Conservation (phyloP, 257 asterid species). For the Nicotiana obtusifolia region DNA sequence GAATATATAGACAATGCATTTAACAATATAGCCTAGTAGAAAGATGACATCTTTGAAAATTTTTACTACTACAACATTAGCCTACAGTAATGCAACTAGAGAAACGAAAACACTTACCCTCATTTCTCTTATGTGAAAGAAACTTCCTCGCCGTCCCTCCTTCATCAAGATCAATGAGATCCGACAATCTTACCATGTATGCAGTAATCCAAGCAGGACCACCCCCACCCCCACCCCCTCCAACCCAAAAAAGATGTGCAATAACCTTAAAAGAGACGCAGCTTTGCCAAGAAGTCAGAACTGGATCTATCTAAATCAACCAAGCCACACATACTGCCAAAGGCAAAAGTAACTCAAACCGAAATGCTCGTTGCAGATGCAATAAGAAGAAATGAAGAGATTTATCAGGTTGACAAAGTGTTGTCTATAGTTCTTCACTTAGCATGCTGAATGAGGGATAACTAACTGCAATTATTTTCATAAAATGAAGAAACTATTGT, state of each 20-base stretch:
- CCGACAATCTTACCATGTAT: not conserved
- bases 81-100: not conserved
- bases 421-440: too few relatives aligned
- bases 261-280: too few relatives aligned
- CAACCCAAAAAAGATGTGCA: too few relatives aligned
- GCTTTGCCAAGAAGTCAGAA: too few relatives aligned
- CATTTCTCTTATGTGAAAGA: conserved; percentile 35
- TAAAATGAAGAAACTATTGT: not conserved
- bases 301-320: too few relatives aligned
- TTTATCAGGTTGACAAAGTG: not conserved
- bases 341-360: too few relatives aligned
- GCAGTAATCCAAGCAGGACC: too few relatives aligned
- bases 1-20: not conserved
- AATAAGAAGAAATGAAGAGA: conserved; percentile 20
- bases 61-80: not conserved
- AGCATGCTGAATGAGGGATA: too few relatives aligned
- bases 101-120: conserved; percentile 40
- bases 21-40: not conserved
- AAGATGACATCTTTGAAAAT: not conserved
- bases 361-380: not conserved
- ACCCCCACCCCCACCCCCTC: too few relatives aligned
- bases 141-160: conserved; percentile 50
- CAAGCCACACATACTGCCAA: too few relatives aligned
- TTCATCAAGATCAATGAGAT: conserved; percentile 9
- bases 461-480: not conserved